Percentiles rank a stretch among this genome's conserved stretches.
These are phyloP conservation scores for Magnusiomyces suaveolens DNA, from an alignment of 1,139 yeast genomes.

Conservation along the genomic window DNA sequence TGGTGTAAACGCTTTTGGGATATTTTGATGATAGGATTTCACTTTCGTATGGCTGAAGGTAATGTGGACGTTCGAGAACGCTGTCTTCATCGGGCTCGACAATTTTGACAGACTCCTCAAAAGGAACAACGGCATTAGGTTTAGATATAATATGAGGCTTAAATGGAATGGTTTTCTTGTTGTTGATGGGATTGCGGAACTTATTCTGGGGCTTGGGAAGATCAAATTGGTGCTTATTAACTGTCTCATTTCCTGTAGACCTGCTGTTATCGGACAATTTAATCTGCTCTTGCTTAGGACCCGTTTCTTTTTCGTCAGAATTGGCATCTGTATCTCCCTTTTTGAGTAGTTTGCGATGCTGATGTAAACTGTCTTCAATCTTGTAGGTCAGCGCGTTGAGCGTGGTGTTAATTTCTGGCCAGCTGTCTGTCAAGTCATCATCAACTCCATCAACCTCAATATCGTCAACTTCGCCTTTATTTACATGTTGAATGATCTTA, in stretches of 20 bases:
- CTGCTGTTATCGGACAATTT: slow-evolving; percentile 42
- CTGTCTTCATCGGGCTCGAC: slow-evolving; percentile 17
- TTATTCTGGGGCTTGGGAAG: slow-evolving; percentile 62
- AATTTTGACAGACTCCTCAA: slow-evolving; percentile 43
- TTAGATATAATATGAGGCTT: slow-evolving; percentile 59
- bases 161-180: slow-evolving; percentile 62
- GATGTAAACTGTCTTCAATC: slow-evolving; percentile 44
- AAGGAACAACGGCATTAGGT: slow-evolving; percentile 56
- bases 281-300: slow-evolving; percentile 23
- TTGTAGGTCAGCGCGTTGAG: slow-evolving; percentile 69
- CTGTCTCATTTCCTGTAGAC: slow-evolving; percentile 16
- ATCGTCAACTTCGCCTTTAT: slow-evolving; percentile 29
- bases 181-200: slow-evolving; percentile 55
- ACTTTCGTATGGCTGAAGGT: slow-evolving; percentile 68
- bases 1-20: slow-evolving; percentile 47
- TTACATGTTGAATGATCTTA: slow-evolving; percentile 40
- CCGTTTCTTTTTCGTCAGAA: slow-evolving; percentile 15
- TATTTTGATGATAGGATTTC: slow-evolving; percentile 70
- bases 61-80: slow-evolving; percentile 45
- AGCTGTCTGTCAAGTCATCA: slow-evolving; percentile 41
- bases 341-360: slow-evolving; percentile 37
- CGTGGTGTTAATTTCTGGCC: slow-evolving; percentile 55
- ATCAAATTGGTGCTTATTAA: slow-evolving; percentile 31
- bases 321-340: background rate
- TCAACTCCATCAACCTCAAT: slow-evolving; percentile 29